Evolutionary conservation across 257 asterid genomes (phyloP), one percentile per base, ranked within the genome.

Genomic region (Nicotiana otophora): DNA sequence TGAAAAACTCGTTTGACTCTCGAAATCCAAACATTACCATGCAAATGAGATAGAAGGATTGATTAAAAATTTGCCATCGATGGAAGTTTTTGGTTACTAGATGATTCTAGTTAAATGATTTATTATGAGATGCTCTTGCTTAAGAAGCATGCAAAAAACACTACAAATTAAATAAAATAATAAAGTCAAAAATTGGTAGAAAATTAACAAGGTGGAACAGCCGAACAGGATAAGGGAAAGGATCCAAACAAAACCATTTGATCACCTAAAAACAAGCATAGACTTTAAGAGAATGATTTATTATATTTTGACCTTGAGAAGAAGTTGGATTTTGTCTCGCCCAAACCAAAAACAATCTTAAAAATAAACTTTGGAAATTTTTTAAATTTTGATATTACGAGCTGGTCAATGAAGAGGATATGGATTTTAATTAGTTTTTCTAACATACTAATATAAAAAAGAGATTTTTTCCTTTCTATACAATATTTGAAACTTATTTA

Each of bases 191-290:
- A 58, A 11, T 31, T 31, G 0, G 12, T 80, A 64, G 62, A 48
- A 42, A 16, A 57, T 34, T 61, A 39, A 81, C 77, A 81, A 81
- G 46, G 23, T 28, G 14, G 64, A 81, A 62, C n/a, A n/a, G n/a
- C n/a, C n/a, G n/a, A n/a, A n/a, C 7, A 5, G 3, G 61, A 48
- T 80, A 51, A 64, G 61, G 64, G 63, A 46, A 64, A 80, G 33
- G 48, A 48, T 48, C 48, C 83, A 64, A 65, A 30, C 48, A 67
- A 81, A 81, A 81, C 34, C 46, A 53, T 39, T 65, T 81, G 51
- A 65, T 64, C 53, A 64, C 77, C 74, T 48, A 46, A 80, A 39
- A 64, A 48, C 65, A 46, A 80, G 65, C 23, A 64, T 26, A 48
- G 67, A 39, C 82, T 36, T 78, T 79, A 36, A 17, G 70, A 64